A percentile compares a stretch with the other conserved stretches of the same genome.
Evolutionary conservation across 1,139 yeast species (phyloP).

Genomic region (Cylindricascospora bacillispora): DNA sequence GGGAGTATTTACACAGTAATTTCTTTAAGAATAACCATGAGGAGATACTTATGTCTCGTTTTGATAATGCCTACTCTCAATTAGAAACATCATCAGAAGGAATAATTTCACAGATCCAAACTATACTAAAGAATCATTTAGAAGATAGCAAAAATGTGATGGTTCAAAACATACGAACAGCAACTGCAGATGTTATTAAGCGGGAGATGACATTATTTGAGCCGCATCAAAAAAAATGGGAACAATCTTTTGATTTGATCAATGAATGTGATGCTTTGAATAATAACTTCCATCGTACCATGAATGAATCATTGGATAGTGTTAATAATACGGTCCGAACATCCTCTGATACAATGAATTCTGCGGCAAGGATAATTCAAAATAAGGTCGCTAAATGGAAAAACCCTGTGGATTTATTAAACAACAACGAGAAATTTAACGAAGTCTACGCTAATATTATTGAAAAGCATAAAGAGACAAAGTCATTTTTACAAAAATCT

Average conservation of each 20-base stretch:
- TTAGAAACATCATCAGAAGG: constrained; percentile 23
- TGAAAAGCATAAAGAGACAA: constrained; percentile 5
- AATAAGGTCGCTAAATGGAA: constrained; percentile 9
- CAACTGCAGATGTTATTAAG: constrained; percentile 24
- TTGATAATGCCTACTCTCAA: constrained; percentile 19
- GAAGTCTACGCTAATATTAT: constrained; percentile 9
- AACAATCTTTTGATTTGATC: constrained; percentile 24
- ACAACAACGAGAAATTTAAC: constrained; percentile 8
- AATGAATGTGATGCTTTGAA: constrained; percentile 27
- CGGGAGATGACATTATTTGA: constrained; percentile 23
- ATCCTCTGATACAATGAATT: constrained; percentile 6
- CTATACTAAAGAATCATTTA: constrained; percentile 21
- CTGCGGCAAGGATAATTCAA: constrained; percentile 12
- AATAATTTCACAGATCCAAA: constrained; percentile 15
- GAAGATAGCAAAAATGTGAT: constrained; percentile 22
- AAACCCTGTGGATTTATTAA: constrained; percentile 5
- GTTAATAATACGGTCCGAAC: constrained; percentile 1
- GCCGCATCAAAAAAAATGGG: constrained; percentile 26
- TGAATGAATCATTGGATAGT: not conserved
- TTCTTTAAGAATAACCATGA: constrained; percentile 26
- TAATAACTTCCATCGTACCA: constrained; percentile 12
- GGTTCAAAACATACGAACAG: constrained; percentile 18
- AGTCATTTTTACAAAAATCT: constrained; percentile 4
- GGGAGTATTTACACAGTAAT: constrained; percentile 23
- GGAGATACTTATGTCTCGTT: constrained; percentile 19